A percentile compares a stretch with the other conserved stretches of the same genome.
phyloP scores from a whole-genome alignment of 2,329 filamentous ascomycete genomes.

The Penicillium polonicum region DNA sequence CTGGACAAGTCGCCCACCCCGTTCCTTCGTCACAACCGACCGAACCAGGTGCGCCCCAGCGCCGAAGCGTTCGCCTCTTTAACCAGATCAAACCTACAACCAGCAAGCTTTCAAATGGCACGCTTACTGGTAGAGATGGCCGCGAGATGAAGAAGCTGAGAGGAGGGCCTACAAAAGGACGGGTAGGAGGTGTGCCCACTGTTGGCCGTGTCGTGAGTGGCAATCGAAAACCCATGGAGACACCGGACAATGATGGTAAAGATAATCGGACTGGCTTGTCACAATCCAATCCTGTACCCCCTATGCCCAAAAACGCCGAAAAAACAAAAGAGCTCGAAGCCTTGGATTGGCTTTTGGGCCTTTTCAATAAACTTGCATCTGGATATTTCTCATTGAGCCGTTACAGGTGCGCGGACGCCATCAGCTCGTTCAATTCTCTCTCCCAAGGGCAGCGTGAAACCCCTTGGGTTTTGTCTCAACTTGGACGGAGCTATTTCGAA shows the following conservation, averaged over 20 bases:
- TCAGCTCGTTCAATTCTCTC: slow-evolving; percentile 70
- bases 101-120: slow-evolving; percentile 61
- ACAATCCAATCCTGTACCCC: slow-evolving; percentile 27
- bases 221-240: slow-evolving; percentile 68
- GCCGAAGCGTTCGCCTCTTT: slow-evolving; percentile 72
- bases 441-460: slow-evolving; percentile 78
- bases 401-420: slow-evolving; percentile 74
- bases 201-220: slow-evolving; percentile 87
- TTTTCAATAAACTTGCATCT: slow-evolving; percentile 76
- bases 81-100: slow-evolving; percentile 66
- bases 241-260: slow-evolving; percentile 67
- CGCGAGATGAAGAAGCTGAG: slow-evolving; percentile 83
- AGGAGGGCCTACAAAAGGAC: slow-evolving; percentile 69
- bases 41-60: slow-evolving; percentile 63
- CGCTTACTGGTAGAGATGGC: slow-evolving; percentile 60
- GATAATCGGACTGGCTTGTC: slow-evolving; percentile 50
- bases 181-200: slow-evolving; percentile 63
- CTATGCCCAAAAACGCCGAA: slow-evolving; percentile 48
- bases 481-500: slow-evolving; percentile 89
- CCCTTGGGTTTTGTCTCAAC: slow-evolving; percentile 87
- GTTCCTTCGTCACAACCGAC: slow-evolving; percentile 54
- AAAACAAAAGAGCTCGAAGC: slow-evolving; percentile 69
- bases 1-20: slow-evolving; percentile 66
- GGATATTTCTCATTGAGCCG: slow-evolving; percentile 76
- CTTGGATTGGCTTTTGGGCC: slow-evolving; percentile 71